Conservation (phyloP, 1,284 basidiomycete species). For the Uromyces viciae-fabae region DNA sequence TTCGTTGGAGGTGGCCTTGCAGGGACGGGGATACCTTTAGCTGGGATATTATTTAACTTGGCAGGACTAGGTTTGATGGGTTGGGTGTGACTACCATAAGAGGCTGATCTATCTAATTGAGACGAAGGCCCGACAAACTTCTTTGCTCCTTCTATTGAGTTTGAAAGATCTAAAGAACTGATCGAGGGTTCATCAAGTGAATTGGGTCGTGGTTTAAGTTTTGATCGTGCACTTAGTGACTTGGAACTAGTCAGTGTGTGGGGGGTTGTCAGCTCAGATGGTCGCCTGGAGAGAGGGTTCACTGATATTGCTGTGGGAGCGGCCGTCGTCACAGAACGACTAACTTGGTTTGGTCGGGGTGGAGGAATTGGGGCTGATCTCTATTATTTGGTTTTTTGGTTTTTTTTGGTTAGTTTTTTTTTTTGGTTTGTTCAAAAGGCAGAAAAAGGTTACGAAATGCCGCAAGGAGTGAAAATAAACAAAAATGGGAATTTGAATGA, state of each 20-base stretch:
- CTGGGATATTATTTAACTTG: slow-evolving; percentile 28
- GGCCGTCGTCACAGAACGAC: background rate
- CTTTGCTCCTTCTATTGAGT: slow-evolving; percentile 29
- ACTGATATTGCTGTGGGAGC: slow-evolving; percentile 19
- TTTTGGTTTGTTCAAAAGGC: too few relatives aligned
- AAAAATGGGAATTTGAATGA: background rate
- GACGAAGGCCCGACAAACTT: too few relatives aligned
- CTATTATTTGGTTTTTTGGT: too few relatives aligned
- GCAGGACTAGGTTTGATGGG: slow-evolving; percentile 25
- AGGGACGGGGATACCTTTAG: slow-evolving; percentile 34
- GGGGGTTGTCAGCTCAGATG: background rate
- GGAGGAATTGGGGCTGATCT: slow-evolving; percentile 49
- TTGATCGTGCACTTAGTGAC: slow-evolving; percentile 40
- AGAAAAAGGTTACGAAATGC: too few relatives aligned
- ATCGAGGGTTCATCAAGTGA: slow-evolving; percentile 50
- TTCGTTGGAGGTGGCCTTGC: slow-evolving; percentile 40
- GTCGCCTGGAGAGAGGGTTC: background rate
- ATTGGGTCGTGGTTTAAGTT: slow-evolving; percentile 46
- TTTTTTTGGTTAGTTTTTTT: too few relatives aligned
- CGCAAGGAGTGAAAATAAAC: background rate
- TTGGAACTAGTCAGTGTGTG: slow-evolving; percentile 33
- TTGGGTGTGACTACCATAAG: slow-evolving; percentile 49
- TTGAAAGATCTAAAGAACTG: slow-evolving; percentile 49
- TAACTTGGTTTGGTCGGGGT: background rate
- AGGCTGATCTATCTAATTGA: slow-evolving; percentile 46